These are phyloP conservation scores for Pelargonium fulgidum DNA, from an alignment of 441 rosid genomes.

Conservation along the genomic window DNA sequence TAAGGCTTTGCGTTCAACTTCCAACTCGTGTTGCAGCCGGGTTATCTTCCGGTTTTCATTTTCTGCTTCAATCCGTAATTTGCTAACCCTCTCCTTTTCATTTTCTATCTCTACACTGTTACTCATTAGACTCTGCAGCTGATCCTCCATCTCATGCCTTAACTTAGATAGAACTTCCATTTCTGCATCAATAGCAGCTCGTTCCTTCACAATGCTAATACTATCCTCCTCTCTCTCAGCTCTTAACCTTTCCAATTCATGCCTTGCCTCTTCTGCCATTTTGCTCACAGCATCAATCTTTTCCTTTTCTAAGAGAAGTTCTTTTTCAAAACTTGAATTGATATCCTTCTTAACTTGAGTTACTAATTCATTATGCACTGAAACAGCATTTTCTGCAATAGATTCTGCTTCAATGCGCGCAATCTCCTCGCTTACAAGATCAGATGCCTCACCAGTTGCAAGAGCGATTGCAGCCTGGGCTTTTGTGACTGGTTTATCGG, in stretches of 20 bases:
- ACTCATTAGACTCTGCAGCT: conserved; percentile 53
- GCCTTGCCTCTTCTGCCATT: conserved; percentile 83
- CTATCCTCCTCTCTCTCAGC: conserved; percentile 66
- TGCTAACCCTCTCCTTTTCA: conserved; percentile 68
- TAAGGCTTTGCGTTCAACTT: conserved; percentile 78
- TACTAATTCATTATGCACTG: conserved; percentile 68
- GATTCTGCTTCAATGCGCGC: conserved; percentile 90
- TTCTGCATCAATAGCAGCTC: conserved; percentile 66
- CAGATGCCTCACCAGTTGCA: conserved; percentile 77
- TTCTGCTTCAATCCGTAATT: conserved; percentile 59
- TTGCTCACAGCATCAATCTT: conserved; percentile 60
- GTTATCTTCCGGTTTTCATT: conserved; percentile 63
- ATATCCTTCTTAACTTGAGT: conserved; percentile 78
- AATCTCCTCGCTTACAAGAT: conserved; percentile 70
- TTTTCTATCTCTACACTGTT: conserved; percentile 69
- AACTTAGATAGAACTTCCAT: conserved; percentile 69
- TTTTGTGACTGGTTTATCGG: conserved; percentile 86
- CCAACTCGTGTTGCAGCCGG: conserved; percentile 67
- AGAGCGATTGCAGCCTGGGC: conserved; percentile 91
- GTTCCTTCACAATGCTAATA: conserved; percentile 57
- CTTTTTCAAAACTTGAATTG: conserved; percentile 66
- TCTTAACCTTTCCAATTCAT: conserved; percentile 56
- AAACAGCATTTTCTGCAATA: conserved; percentile 83
- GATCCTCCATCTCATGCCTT: conserved; percentile 68
- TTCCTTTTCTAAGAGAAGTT: conserved; percentile 68